These are phyloP conservation scores for Botrytis fragariae DNA, from an alignment of 2,329 filamentous ascomycete species.

Conservation along the genomic window DNA sequence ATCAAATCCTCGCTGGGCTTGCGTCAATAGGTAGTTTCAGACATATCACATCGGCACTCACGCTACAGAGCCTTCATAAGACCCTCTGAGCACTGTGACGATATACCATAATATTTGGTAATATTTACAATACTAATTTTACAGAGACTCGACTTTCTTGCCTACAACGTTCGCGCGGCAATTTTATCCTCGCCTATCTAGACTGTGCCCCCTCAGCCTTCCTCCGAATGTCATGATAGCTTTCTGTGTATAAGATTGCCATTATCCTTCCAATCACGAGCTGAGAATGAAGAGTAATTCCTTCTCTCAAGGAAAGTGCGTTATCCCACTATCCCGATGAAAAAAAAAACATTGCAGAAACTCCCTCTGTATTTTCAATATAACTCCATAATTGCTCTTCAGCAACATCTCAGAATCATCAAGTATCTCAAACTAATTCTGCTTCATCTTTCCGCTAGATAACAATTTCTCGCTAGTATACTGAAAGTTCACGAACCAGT, in stretches of 20 bases:
- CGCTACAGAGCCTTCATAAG: not conserved
- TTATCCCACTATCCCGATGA: not conserved
- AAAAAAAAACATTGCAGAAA: not conserved
- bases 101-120: not conserved
- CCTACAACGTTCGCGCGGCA: not conserved
- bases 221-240: not conserved
- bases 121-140: not conserved
- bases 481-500: not conserved
- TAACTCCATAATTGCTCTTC: not conserved
- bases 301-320: not conserved
- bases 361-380: not conserved
- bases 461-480: not conserved
- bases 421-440: not conserved
- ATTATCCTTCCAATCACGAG: not conserved
- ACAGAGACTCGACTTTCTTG: not conserved
- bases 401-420: not conserved
- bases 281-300: not conserved
- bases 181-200: not conserved
- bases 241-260: not conserved
- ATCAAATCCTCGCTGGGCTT: not conserved
- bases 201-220: not conserved
- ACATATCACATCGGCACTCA: not conserved
- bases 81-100: not conserved
- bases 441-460: not conserved
- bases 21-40: not conserved